Evolutionary conservation across 139 green algal genomes (phyloP).

Genomic region (Gonium pectorale): DNA sequence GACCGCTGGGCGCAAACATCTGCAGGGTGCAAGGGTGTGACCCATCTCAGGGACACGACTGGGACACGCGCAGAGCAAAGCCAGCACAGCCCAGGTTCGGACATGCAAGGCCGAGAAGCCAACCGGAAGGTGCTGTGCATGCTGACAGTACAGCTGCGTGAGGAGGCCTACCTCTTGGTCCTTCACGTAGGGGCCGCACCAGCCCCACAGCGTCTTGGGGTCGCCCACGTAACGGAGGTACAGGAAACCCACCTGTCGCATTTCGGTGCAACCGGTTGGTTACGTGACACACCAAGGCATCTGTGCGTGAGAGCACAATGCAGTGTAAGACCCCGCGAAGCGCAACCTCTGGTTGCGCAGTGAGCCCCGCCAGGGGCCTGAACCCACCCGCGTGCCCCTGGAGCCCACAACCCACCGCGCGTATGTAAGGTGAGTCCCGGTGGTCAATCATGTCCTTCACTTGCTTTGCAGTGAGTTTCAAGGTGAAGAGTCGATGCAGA

Average conservation of each 20-base stretch:
- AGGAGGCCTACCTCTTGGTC: slow-evolving; percentile 89
- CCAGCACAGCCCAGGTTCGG: too few relatives aligned
- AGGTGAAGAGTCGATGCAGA: slow-evolving; percentile 84
- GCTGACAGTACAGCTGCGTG: background rate
- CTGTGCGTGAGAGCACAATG: too few relatives aligned
- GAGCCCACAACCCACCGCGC: slow-evolving; percentile 76
- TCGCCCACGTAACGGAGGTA: slow-evolving; percentile 94
- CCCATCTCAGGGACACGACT: too few relatives aligned
- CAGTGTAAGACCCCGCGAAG: too few relatives aligned
- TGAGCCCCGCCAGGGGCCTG: too few relatives aligned
- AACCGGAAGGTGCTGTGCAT: background rate
- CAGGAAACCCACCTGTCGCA: slow-evolving; percentile 93
- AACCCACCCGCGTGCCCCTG: too few relatives aligned
- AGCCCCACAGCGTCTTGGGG: slow-evolving; percentile 89
- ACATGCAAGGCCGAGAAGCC: too few relatives aligned
- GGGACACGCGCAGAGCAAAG: background rate
- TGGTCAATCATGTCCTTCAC: slow-evolving; percentile 87
- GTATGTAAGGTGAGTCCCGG: slow-evolving; percentile 94
- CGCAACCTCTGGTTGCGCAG: background rate
- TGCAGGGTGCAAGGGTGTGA: slow-evolving; percentile 58
- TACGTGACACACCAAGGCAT: too few relatives aligned
- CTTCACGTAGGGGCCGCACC: slow-evolving; percentile 84
- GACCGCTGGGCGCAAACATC: slow-evolving; percentile 78
- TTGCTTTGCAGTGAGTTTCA: slow-evolving; percentile 79
- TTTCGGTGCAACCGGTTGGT: too few relatives aligned